Base-by-base conservation (phyloP, 2,329 filamentous ascomycete genomes). In the Ophiostoma piceae region DNA sequence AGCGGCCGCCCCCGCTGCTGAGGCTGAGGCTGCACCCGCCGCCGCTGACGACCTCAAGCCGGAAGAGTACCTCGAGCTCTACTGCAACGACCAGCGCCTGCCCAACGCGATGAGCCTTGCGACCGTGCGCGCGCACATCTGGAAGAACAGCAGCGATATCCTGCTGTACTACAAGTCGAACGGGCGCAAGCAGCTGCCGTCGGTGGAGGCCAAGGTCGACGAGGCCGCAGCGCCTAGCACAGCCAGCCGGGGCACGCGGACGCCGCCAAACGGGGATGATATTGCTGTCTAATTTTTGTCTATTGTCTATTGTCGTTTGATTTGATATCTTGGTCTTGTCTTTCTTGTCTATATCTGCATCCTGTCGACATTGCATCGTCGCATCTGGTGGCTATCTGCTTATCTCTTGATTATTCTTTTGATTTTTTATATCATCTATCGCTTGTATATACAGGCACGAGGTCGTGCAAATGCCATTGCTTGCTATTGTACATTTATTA, bases 111-210 rank as follows among this genome's bases (percentile, higher is more conserved):
- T 97, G 90, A 98, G 91, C 47, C 86, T 99, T n/a, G 92, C 93
- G 4, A 97, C 94, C 0, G 88, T 99, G 62, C 89, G 94, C 41
- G 90, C 93, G 2, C 93, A 97, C 77, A 84, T 98, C 69, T 99
- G 95, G 95, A 92, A 96, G 75, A 92, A 92, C 62, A 92, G 92
- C n/a, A 94, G 91, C 75, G 95, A 99, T 79, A 91, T 99, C 73
- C 81, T 96, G 68, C 83, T 99, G 67, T 87, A 92, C 76, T 99
- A 99, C 83, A 96, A 94, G 77, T 85, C 91, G 68, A 99, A 97
- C 75, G 94, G 93, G n/a, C 88, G 87, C 76, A 94, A 92, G 79
- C 83, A 86, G 71, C 82, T 88, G 68, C 79, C 79, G 4, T 79
- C 79, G 66, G 74, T 75, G 12, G 64, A 66, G 8, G 73, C 71